phyloP scores from a whole-genome alignment of 1,284 basidiomycete genomes.

The Paramarasmius palmivorus region DNA sequence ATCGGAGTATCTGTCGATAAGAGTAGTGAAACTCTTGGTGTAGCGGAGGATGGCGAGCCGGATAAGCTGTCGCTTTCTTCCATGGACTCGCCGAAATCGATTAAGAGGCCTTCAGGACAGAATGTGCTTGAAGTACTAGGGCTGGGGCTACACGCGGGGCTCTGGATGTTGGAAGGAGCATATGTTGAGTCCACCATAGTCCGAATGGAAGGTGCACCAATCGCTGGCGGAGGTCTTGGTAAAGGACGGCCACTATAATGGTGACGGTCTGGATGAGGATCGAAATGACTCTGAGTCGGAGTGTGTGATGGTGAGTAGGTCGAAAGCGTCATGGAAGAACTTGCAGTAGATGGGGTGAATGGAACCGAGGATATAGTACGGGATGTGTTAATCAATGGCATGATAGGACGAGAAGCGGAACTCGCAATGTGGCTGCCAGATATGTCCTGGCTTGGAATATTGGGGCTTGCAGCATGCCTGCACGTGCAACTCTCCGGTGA shows the following conservation, averaged over 20 bases:
- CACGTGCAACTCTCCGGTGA: too few species aligned
- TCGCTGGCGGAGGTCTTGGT: slow-evolving; percentile 4
- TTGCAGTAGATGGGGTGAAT: neutral
- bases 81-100: slow-evolving; percentile 39
- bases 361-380: neutral
- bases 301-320: neutral
- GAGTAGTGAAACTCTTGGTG: slow-evolving; percentile 7
- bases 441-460: too few species aligned
- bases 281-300: neutral
- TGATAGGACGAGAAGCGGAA: neutral
- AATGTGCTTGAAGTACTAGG: slow-evolving; percentile 13
- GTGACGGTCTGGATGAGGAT: neutral
- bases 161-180: slow-evolving; percentile 18
- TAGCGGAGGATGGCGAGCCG: neutral
- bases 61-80: slow-evolving; percentile 7
- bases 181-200: slow-evolving; percentile 35
- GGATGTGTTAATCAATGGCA: neutral
- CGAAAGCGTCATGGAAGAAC: neutral
- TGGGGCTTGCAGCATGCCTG: too few species aligned
- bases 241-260: slow-evolving; percentile 1
- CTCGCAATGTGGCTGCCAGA: too few species aligned
- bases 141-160: too few species aligned
- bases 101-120: slow-evolving; percentile 44
- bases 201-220: slow-evolving; percentile 27
- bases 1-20: neutral